A percentile compares a stretch with the other conserved stretches of the same genome.
Evolutionary conservation across 768 basidiomycete species (phyloP).

Genomic region (Calocera cornea): DNA sequence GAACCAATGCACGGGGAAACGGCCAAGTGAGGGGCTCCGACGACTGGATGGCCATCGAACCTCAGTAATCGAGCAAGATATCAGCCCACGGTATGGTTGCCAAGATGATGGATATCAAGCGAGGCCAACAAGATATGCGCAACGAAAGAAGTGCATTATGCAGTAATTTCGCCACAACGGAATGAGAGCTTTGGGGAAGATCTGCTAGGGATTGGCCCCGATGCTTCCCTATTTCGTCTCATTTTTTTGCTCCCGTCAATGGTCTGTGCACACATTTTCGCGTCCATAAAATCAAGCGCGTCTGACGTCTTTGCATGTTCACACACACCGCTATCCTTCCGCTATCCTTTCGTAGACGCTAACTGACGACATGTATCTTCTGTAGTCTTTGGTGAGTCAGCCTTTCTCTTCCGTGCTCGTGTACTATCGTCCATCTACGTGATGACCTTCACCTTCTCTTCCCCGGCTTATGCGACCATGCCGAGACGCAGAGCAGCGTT

Average conservation of each 20-base stretch:
- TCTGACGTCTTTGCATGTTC: not conserved
- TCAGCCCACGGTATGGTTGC: no score
- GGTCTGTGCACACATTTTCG: not conserved
- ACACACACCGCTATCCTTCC: no score
- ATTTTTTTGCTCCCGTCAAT: not conserved
- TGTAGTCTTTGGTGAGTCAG: not conserved
- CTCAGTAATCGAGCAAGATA: no score
- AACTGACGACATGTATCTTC: no score
- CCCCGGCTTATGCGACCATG: conserved; percentile 86
- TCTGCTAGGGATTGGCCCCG: not conserved
- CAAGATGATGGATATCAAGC: no score
- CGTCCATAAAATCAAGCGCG: not conserved
- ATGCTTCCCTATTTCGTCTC: not conserved
- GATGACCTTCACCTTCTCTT: conserved; percentile 74
- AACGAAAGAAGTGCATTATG: no score
- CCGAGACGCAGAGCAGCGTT: conserved; percentile 52
- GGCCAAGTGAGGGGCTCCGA: no score
- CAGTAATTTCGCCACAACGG: no score
- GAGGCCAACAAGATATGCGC: no score
- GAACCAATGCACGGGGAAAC: no score
- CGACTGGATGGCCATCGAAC: no score
- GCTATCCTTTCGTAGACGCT: not conserved
- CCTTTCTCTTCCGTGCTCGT: not conserved
- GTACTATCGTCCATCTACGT: conserved; percentile 7
- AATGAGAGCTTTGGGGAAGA: not conserved